Percentiles rank a stretch among this genome's conserved stretches.
phyloP scores from a whole-genome alignment of 164 flowering plant genomes.

The Paratinospora sagittata region DNA sequence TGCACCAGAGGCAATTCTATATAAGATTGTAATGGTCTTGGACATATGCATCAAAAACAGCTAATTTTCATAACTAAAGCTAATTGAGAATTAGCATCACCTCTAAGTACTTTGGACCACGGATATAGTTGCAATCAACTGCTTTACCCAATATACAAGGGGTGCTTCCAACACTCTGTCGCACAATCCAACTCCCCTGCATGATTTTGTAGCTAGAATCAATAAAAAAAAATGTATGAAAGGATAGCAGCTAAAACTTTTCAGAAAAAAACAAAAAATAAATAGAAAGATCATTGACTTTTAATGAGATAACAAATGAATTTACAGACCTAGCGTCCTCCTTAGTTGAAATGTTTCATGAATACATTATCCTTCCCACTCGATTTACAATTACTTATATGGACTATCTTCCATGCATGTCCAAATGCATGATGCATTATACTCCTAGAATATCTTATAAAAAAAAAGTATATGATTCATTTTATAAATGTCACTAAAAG shows the following conservation, averaged over 20 bases:
- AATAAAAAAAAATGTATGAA: conserved; percentile 2
- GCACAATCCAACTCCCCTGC: conserved; percentile 99
- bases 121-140: conserved; percentile 95
- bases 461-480: neutral
- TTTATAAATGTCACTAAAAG: too few species aligned
- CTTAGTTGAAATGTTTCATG: too few species aligned
- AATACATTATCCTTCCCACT: too few species aligned
- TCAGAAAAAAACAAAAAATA: neutral
- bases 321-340: too few species aligned
- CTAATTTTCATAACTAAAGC: neutral
- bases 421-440: too few species aligned
- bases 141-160: conserved; percentile 97
- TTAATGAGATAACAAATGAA: too few species aligned
- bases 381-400: too few species aligned
- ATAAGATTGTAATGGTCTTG: neutral
- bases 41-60: neutral
- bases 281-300: too few species aligned
- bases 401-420: too few species aligned
- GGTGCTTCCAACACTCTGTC: conserved; percentile 98
- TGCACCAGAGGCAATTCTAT: conserved; percentile 27
- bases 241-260: too few species aligned
- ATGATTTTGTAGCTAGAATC: conserved; percentile 8
- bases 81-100: conserved; percentile 28
- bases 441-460: too few species aligned
- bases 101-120: conserved; percentile 79